A percentile compares a stretch with the other conserved stretches of the same genome.
phyloP scores from a whole-genome alignment of 2,329 filamentous ascomycete species.

The Aaosphaeria pasadenensis region DNA sequence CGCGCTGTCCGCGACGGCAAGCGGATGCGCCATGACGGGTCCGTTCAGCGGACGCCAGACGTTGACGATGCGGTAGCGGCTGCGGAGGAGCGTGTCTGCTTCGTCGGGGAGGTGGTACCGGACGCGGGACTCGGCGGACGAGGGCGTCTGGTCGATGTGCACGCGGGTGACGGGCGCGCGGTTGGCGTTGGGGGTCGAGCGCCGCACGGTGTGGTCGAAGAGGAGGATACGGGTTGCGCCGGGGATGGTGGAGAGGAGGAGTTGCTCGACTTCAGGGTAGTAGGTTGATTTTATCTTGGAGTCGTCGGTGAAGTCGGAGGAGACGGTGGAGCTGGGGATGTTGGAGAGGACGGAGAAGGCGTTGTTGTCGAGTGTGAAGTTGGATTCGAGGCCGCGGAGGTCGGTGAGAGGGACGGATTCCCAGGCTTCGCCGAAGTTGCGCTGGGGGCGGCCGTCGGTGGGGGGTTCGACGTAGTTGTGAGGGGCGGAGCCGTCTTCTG shows the following conservation, averaged over 20 bases:
- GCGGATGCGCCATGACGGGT: slow-evolving; percentile 54
- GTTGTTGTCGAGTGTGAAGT: slow-evolving; percentile 67
- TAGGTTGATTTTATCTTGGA: slow-evolving; percentile 67
- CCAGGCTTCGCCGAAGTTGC: slow-evolving; percentile 57
- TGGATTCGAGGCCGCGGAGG: slow-evolving; percentile 66
- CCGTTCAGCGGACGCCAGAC: slow-evolving; percentile 71
- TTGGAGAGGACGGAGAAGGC: slow-evolving; percentile 67
- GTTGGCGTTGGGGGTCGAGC: slow-evolving; percentile 55
- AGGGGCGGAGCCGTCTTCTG: slow-evolving; percentile 57
- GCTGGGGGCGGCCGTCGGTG: slow-evolving; percentile 58
- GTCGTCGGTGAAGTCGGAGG: slow-evolving; percentile 61
- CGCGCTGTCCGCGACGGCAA: slow-evolving; percentile 56
- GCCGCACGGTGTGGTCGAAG: slow-evolving; percentile 89
- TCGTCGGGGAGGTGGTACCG: slow-evolving; percentile 64
- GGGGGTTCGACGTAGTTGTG: slow-evolving; percentile 67
- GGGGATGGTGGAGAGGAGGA: slow-evolving; percentile 66
- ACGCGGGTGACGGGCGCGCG: slow-evolving; percentile 69
- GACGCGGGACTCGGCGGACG: slow-evolving; percentile 66
- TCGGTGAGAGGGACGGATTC: slow-evolving; percentile 64
- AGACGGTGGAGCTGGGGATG: slow-evolving; percentile 54
- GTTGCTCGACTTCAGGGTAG: slow-evolving; percentile 77
- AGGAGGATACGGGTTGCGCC: slow-evolving; percentile 66
- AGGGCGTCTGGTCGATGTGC: slow-evolving; percentile 79
- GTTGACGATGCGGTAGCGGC: slow-evolving; percentile 80
- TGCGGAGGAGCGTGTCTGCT: slow-evolving; percentile 62